These are phyloP conservation scores for Leishmania braziliensis DNA, from an alignment of 208 protist species.

Conservation along the genomic window DNA sequence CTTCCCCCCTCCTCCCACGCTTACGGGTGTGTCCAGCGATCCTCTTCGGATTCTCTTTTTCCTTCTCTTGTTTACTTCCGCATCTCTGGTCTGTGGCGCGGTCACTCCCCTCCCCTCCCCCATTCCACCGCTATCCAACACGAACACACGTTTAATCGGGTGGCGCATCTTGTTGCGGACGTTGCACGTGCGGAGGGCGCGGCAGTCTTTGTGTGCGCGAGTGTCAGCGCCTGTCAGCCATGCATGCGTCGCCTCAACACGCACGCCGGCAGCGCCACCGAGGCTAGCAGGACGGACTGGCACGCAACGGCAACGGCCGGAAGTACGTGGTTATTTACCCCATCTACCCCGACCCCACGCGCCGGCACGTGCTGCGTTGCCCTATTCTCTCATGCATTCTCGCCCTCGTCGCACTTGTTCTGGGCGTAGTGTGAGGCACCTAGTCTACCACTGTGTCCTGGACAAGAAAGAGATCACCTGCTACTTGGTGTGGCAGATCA, in stretches of 20 bases:
- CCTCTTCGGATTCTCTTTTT: too few species aligned
- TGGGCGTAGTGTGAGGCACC: constrained; percentile 6
- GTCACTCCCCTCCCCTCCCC: too few species aligned
- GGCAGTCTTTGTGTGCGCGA: not conserved
- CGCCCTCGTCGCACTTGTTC: constrained; percentile 1
- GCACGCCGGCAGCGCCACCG: not conserved
- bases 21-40: too few species aligned
- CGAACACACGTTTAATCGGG: not conserved
- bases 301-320: constrained; percentile 2
- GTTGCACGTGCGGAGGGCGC: not conserved
- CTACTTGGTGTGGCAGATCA: constrained; percentile 13
- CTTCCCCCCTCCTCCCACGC: too few species aligned
- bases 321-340: constrained; percentile 10
- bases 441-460: not conserved
- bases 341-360: constrained; percentile 4
- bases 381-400: constrained; percentile 5
- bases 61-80: too few species aligned
- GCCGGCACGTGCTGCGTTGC: constrained; percentile 3
- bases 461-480: not conserved
- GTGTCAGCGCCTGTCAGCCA: not conserved
- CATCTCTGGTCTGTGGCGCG: too few species aligned
- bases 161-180: not conserved
- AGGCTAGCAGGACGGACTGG: constrained; percentile 2
- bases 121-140: not conserved
- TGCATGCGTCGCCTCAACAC: not conserved